phyloP scores from a whole-genome alignment of 176 grass and related monocot genomes.

The Triticum aestivum region IWGSC_CS_RefSeq_v2.1 NC_057794.1:506813729-506814228 shows the following conservation, averaged over 20 bases:
- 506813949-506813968: no score
- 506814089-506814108: accelerated
- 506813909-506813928: no score
- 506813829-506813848: no score
- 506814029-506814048: slow-evolving; percentile 98
- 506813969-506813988: slow-evolving; percentile 47
- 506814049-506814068: slow-evolving; percentile 83
- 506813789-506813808: no score
- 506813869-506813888: no score
- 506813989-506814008: slow-evolving; percentile 99
- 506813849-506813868: no score
- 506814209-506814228: no score
- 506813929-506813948: no score
- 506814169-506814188: not conserved
- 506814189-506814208: not conserved
- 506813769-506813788: no score
- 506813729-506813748: not conserved
- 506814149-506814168: no score
- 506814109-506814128: not conserved
- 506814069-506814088: accelerated
- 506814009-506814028: slow-evolving; percentile 68
- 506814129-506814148: not conserved
- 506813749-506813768: slow-evolving; percentile 28
- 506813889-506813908: no score
- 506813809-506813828: no score